Percentiles rank a stretch among this genome's conserved stretches.
Evolutionary conservation across 495 filamentous ascomycete species (phyloP).

Genomic region (Xylaria telfairii): DNA sequence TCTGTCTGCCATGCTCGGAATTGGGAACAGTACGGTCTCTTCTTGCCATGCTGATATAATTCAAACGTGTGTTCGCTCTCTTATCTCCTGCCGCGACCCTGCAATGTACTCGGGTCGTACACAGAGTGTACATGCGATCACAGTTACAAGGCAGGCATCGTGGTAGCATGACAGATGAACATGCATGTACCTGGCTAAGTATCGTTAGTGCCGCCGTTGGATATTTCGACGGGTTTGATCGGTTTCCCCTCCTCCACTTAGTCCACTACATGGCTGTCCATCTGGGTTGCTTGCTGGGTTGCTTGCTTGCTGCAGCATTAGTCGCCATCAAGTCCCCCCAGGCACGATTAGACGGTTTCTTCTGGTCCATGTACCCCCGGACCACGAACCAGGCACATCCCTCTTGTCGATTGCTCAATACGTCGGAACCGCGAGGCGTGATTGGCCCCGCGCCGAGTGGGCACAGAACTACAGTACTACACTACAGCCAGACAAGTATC

Average conservation of each 20-base stretch:
- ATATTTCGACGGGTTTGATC: constrained; percentile 36
- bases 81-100: constrained; percentile 40
- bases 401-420: constrained; percentile 35
- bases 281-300: constrained; percentile 47
- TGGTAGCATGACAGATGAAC: constrained; percentile 44
- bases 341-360: constrained; percentile 41
- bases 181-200: constrained; percentile 48
- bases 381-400: constrained; percentile 49
- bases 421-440: constrained; percentile 34
- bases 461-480: constrained; percentile 29
- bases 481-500: constrained; percentile 23
- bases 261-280: constrained; percentile 39
- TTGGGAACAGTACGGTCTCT: constrained; percentile 7
- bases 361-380: constrained; percentile 32
- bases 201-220: constrained; percentile 42
- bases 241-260: constrained; percentile 28
- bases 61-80: constrained; percentile 24
- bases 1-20: constrained; percentile 31
- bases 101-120: constrained; percentile 16
- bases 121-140: constrained; percentile 15
- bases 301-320: constrained; percentile 50
- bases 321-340: constrained; percentile 58
- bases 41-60: not conserved
- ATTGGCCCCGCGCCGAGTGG: constrained; percentile 42
- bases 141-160: constrained; percentile 35